Evolutionary conservation across 805 yeast genomes (phyloP).

Genomic region (Kluyveromyces starmeri): DNA sequence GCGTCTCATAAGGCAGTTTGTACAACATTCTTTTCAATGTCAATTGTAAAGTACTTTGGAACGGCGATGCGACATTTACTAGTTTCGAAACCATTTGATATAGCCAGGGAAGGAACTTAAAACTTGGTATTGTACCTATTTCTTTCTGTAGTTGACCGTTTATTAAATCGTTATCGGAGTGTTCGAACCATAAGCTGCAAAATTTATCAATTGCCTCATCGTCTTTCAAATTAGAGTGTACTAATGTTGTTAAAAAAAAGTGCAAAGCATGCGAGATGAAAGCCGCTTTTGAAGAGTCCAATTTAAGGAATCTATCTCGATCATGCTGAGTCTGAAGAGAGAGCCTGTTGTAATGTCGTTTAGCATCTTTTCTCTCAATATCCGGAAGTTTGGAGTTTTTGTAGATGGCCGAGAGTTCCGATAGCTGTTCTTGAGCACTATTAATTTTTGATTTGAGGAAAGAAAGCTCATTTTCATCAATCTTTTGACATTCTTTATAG

Average conservation of each 20-base stretch:
- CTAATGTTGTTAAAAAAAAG: slow-evolving; percentile 50
- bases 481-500: slow-evolving; percentile 47
- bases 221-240: slow-evolving; percentile 34
- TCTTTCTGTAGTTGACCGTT: slow-evolving; percentile 34
- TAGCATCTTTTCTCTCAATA: slow-evolving; percentile 44
- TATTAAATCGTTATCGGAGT: slow-evolving; percentile 37
- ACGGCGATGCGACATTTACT: slow-evolving; percentile 37
- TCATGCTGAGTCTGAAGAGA: slow-evolving; percentile 43
- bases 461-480: slow-evolving; percentile 36
- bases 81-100: slow-evolving; percentile 73
- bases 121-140: slow-evolving; percentile 41
- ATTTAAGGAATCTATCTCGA: slow-evolving; percentile 33
- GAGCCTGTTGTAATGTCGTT: slow-evolving; percentile 42
- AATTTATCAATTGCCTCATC: slow-evolving; percentile 63
- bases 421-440: slow-evolving; percentile 39
- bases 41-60: slow-evolving; percentile 45
- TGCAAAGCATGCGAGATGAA: slow-evolving; percentile 47
- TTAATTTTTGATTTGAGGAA: slow-evolving; percentile 34
- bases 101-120: slow-evolving; percentile 69
- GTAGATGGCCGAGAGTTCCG: slow-evolving; percentile 38
- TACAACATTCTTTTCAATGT: slow-evolving; percentile 40
- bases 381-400: slow-evolving; percentile 33
- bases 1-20: slow-evolving; percentile 64
- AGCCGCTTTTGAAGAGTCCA: slow-evolving; percentile 31
- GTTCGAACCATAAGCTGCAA: slow-evolving; percentile 76